Conservation (phyloP, 768 basidiomycete genomes). For the Tephrocybe sp. region DNA sequence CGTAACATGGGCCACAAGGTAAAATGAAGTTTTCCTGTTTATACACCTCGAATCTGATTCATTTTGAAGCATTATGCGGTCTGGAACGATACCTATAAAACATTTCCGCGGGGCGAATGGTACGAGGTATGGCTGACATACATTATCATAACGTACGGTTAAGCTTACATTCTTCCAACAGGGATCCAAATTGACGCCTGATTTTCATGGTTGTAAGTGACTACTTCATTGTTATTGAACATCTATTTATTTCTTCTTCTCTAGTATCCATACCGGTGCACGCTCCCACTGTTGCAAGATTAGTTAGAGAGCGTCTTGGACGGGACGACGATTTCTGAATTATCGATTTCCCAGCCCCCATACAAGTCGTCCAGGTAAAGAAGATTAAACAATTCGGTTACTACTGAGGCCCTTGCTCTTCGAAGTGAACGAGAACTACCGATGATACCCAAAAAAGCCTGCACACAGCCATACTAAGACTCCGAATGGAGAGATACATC, state of each 20-base stretch:
- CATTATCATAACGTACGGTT: not conserved
- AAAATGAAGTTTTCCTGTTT: not conserved
- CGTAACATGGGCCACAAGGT: conserved; percentile 43
- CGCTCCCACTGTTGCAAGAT: conserved; percentile 2
- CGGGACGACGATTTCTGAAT: not conserved
- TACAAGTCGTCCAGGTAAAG: no score
- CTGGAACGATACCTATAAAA: conserved; percentile 65
- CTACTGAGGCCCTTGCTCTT: no score
- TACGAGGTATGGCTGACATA: conserved; percentile 22
- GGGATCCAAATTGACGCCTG: conserved; percentile 3
- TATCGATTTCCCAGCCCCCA: no score
- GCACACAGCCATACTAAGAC: no score
- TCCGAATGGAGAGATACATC: no score
- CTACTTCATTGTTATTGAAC: not conserved
- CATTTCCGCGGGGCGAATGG: conserved; percentile 27
- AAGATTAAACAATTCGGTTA: no score
- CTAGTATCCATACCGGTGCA: conserved; percentile 14
- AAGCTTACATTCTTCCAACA: not conserved
- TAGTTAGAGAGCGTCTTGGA: conserved; percentile 7
- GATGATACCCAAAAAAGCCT: no score
- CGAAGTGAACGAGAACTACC: no score
- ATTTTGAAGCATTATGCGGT: conserved; percentile 54
- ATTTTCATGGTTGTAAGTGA: conserved; percentile 10
- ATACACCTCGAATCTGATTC: not conserved
- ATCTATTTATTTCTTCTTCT: not conserved